These are phyloP conservation scores for Fusarium lyarnte DNA, from an alignment of 2,329 filamentous ascomycete genomes.

Conservation along the genomic window DNA sequence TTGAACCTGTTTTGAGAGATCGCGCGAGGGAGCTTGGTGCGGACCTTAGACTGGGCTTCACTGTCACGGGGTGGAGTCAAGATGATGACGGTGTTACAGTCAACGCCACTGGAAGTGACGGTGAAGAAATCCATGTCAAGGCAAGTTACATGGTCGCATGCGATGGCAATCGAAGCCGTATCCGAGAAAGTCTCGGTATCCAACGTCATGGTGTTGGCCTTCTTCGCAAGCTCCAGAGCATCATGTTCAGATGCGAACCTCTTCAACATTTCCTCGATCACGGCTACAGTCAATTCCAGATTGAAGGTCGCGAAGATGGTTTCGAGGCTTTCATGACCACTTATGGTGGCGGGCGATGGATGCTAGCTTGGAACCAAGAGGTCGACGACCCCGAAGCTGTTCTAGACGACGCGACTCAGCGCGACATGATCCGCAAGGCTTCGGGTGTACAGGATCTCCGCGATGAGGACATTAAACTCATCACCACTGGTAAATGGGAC, in stretches of 20 bases:
- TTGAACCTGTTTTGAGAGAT: slow-evolving; percentile 52
- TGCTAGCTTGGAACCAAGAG: slow-evolving; percentile 23
- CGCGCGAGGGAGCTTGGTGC: slow-evolving; percentile 46
- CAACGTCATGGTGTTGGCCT: slow-evolving; percentile 42
- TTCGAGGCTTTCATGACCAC: slow-evolving; percentile 42
- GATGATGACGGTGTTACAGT: slow-evolving; percentile 19
- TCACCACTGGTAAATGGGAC: slow-evolving; percentile 37
- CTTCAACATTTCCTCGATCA: slow-evolving; percentile 41
- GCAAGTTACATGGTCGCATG: slow-evolving; percentile 52
- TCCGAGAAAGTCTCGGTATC: slow-evolving; percentile 44
- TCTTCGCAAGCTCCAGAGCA: slow-evolving; percentile 48
- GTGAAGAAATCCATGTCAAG: slow-evolving; percentile 32
- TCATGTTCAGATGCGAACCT: slow-evolving; percentile 47
- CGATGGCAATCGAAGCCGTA: slow-evolving; percentile 47
- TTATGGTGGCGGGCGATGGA: slow-evolving; percentile 40
- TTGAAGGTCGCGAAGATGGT: slow-evolving; percentile 40
- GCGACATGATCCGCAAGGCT: slow-evolving; percentile 19
- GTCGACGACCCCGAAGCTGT: background rate
- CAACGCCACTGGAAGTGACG: background rate
- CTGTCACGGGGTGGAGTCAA: slow-evolving; percentile 43
- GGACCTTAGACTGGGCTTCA: slow-evolving; percentile 48
- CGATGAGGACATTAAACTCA: slow-evolving; percentile 25
- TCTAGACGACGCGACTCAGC: slow-evolving; percentile 12
- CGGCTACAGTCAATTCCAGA: slow-evolving; percentile 48
- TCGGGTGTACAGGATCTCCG: slow-evolving; percentile 12